Evolutionary conservation across 192 early-diverging fungal species (phyloP), one percentile per base, ranked within the genome.

Genomic region (Backusella liffmaniae): DNA sequence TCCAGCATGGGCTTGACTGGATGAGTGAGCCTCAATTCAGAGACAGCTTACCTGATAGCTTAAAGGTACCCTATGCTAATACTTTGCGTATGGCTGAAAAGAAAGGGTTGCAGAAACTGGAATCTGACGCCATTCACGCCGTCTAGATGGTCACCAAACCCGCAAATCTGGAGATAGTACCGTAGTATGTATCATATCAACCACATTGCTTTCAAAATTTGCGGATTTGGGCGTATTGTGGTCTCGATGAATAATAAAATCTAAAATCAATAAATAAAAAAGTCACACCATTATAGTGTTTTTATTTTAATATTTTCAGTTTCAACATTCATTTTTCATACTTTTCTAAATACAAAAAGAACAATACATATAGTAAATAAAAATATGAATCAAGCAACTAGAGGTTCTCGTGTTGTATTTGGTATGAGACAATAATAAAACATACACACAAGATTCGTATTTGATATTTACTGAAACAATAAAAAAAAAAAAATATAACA

Each of bases 1-100:
- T 86, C 16, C 85, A 86, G 53, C 85, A 86, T 74, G 85, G 85
- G 4, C 71, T 86, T 42, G 79, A 73, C 9, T 86, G 85, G 85
- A 85, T 86, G 83, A 68, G 66, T 5, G 73, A 73, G 7, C 84
- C 83, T 18, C 42, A 67, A 4, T 86, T 86, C 69, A 65, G 53
- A 18, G 46, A 73, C 21, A 86, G 79, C 0, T 73, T 86, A 3
- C 82, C 84, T 30, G 72, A 53, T 8, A 77, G 78, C 4, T 37
- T 84, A 65, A 62, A 74, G 26, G 67, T 67, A 6, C 76, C 82
- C 26, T 80, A 79, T 66, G 79, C 73, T 6, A 86, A 86, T 70
- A 46, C 79, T 37, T 42, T 80, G 13, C 21, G 23, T 16, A 78
- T 86, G 75, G 81, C 84, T 35, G 41, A 78, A 21, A 49, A 32